Evolutionary conservation across 129 eudicot genomes (phyloP), one percentile per base, ranked within the genome.

Genomic region (Mikania micrantha): DNA sequence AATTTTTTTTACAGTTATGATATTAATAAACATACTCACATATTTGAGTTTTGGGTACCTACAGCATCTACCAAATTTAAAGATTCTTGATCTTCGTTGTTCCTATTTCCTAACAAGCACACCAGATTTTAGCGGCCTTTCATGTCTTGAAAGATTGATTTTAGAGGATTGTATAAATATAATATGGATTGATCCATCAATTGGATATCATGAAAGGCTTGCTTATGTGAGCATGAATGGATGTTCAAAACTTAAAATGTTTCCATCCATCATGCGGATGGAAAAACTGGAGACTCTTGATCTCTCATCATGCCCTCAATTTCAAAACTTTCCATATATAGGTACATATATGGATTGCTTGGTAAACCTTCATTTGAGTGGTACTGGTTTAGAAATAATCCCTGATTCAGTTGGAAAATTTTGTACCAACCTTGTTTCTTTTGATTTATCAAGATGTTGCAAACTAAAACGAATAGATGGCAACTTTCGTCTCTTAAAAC

Each of bases 371-470:
- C 0, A 13, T 64, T n/a, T 64, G 70, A 0, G 0, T 2, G 0
- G 0, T 6, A 42, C 19, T n/a, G 8, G 4, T 0, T 41, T 64
- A 25, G 40, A 42, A 25, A 32, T 44, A 13, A 5, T 64, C 21
- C 70, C 70, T 5, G 5, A 21, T 3, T 41, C 70, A 25, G 3
- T 64, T 6, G 70, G 70, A 24, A 1, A n/a, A 25, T 27, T n/a
- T 41, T 64, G 70, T 42, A 42, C 70, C 38, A 64, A 25, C 9
- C 70, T 64, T 12, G 15, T 68, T 50, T 68, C 48, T 34, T 7
- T 68, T 17, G 5, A 52, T 17, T 52, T 52, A 28, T 0, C 0
- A 16, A 0, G 0, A 4, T 68, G 63, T n/a, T 0, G 2, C 9
- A 9, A 68, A 11, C 49, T 50, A 4, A 21, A 50, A 60, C 21